phyloP scores from a whole-genome alignment of 1,284 basidiomycete species.

The Pascua sp. region DNA sequence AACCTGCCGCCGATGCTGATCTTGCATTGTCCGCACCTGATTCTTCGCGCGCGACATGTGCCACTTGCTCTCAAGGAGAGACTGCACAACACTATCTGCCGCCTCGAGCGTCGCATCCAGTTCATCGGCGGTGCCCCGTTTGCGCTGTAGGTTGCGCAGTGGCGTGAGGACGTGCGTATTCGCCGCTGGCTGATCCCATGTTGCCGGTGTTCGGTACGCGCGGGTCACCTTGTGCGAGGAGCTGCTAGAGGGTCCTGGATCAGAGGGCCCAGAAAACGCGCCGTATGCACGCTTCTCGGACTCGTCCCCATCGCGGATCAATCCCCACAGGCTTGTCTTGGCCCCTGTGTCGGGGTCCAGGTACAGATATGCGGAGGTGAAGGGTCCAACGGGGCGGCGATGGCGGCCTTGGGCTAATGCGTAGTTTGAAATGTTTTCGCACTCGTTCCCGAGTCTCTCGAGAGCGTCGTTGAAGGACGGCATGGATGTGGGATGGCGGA shows the following conservation, averaged over 20 bases:
- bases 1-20: slow-evolving; percentile 30
- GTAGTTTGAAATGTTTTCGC: slow-evolving; percentile 32
- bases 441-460: slow-evolving; percentile 30
- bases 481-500: slow-evolving; percentile 20
- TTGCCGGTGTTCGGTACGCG: too few species aligned
- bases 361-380: slow-evolving; percentile 37
- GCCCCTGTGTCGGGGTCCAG: slow-evolving; percentile 3
- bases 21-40: slow-evolving; percentile 29
- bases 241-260: too few species aligned
- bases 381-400: slow-evolving; percentile 31
- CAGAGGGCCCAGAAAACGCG: slow-evolving; percentile 1
- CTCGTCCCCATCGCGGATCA: slow-evolving; percentile 44
- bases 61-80: slow-evolving; percentile 17
- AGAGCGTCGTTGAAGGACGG: slow-evolving; percentile 40
- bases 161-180: slow-evolving; percentile 26
- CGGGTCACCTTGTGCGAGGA: too few species aligned
- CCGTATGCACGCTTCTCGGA: slow-evolving; percentile 40
- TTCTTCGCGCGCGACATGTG: slow-evolving; percentile 43
- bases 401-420: slow-evolving; percentile 23
- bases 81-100: slow-evolving; percentile 41
- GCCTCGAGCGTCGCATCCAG: slow-evolving; percentile 37
- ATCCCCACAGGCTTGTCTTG: slow-evolving; percentile 21
- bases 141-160: slow-evolving; percentile 25
- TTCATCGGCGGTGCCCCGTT: slow-evolving; percentile 23
- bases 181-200: too few species aligned